Evolutionary conservation across 2,329 filamentous ascomycete genomes (phyloP).

Genomic region (Drechslerella dactyloides): DNA sequence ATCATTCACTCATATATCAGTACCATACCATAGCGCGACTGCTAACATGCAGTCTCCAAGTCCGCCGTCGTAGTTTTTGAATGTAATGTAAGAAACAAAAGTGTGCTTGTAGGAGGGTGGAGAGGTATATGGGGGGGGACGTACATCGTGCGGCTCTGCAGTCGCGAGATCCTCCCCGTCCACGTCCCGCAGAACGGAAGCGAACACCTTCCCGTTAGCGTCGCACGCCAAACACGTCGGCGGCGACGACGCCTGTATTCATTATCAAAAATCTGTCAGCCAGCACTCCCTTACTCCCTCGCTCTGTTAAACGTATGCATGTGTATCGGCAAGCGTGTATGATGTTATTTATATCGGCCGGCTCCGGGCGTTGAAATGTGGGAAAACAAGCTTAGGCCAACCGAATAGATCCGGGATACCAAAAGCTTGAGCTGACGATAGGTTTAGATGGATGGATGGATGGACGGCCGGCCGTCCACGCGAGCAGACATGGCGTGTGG

Average conservation of each 20-base stretch:
- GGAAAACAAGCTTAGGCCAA: conserved; percentile 10
- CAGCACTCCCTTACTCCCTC: too few species aligned
- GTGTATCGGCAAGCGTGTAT: too few species aligned
- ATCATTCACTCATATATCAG: neutral
- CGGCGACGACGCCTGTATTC: conserved; percentile 65
- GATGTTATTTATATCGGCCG: too few species aligned
- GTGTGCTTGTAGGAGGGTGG: neutral
- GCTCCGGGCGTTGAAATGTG: conserved; percentile 1
- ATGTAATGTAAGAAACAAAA: neutral
- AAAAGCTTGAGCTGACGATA: neutral
- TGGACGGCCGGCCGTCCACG: neutral
- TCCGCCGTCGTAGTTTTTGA: too few species aligned
- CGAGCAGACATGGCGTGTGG: neutral
- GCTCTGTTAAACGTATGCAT: too few species aligned
- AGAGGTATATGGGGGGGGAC: neutral
- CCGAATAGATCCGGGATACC: neutral
- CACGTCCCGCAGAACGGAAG: conserved; percentile 82
- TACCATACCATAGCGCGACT: too few species aligned
- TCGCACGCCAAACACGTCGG: conserved; percentile 83
- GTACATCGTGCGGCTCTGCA: conserved; percentile 90
- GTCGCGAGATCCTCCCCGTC: conserved; percentile 81
- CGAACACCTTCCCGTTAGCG: conserved; percentile 82
- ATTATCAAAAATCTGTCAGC: conserved; percentile 30
- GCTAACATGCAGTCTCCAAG: too few species aligned
- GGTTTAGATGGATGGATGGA: conserved; percentile 9